Conservation (phyloP, 805 yeast species). For the Teunomyces panamensis region DNA sequence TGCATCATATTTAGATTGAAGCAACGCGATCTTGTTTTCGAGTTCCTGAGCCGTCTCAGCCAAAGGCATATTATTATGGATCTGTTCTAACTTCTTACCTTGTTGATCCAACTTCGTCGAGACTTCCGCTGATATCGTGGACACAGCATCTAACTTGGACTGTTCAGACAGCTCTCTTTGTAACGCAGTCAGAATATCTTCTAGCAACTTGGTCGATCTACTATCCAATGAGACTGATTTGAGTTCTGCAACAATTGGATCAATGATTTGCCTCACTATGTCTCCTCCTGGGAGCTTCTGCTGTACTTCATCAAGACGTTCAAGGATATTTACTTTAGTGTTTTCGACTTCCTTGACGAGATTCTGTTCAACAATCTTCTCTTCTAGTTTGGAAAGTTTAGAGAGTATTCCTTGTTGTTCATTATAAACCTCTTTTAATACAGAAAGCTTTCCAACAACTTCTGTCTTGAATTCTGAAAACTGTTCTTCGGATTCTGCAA, state of each 20-base stretch:
- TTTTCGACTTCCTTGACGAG: not conserved
- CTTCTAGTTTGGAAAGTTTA: not conserved
- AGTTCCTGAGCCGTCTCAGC: not conserved
- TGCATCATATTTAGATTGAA: conserved; percentile 12
- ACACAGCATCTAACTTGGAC: conserved; percentile 1
- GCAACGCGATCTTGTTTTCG: conserved; percentile 1
- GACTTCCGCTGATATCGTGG: not conserved
- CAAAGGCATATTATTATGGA: not conserved
- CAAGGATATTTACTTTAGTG: not conserved
- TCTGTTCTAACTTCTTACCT: not conserved
- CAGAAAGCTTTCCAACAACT: not conserved
- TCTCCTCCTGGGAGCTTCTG: conserved; percentile 12
- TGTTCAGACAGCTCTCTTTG: conserved; percentile 1
- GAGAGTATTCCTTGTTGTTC: not conserved
- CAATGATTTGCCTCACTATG: conserved; percentile 16
- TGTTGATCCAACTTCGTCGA: not conserved
- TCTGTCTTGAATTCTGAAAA: not conserved
- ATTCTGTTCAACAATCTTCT: not conserved
- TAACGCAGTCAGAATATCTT: conserved; percentile 10
- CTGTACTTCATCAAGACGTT: not conserved
- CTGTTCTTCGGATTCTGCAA: not conserved
- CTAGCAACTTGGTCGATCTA: conserved; percentile 14
- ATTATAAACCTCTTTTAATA: not conserved
- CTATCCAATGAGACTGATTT: conserved; percentile 22
- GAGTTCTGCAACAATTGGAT: conserved; percentile 26